phyloP scores from a whole-genome alignment of 2,329 filamentous ascomycete species.

The Ophiosphaerella korrae region DNA sequence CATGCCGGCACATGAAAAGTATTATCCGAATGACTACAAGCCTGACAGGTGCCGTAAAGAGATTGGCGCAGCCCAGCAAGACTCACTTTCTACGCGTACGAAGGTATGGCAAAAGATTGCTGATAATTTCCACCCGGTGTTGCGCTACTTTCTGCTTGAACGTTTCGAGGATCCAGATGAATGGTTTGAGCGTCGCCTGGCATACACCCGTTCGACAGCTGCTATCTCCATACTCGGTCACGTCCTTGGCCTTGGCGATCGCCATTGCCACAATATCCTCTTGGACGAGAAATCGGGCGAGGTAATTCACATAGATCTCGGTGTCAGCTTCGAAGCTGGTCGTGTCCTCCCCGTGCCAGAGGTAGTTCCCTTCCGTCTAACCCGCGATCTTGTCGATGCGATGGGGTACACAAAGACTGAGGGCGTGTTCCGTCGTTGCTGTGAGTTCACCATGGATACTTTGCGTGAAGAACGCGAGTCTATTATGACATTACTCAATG shows the following conservation, averaged over 20 bases:
- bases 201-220: constrained; percentile 91
- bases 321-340: constrained; percentile 95
- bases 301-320: constrained; percentile 94
- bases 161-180: constrained; percentile 91
- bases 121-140: constrained; percentile 85
- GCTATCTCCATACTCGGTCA: constrained; percentile 95
- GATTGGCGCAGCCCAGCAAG: constrained; percentile 74
- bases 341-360: constrained; percentile 94
- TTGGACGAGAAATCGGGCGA: constrained; percentile 89
- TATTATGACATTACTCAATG: constrained; percentile 98
- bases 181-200: constrained; percentile 88
- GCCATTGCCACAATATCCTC: constrained; percentile 96
- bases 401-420: constrained; percentile 97
- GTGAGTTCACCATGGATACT: constrained; percentile 95
- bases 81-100: constrained; percentile 72
- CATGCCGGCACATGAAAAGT: constrained; percentile 85
- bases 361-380: constrained; percentile 92
- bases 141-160: constrained; percentile 98
- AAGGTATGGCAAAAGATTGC: constrained; percentile 77
- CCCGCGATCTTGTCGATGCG: constrained; percentile 91
- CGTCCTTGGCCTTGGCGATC: constrained; percentile 88
- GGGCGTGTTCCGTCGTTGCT: constrained; percentile 95
- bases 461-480: constrained; percentile 93
- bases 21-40: constrained; percentile 84
- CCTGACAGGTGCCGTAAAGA: constrained; percentile 76